Conservation (phyloP, 78 protist genomes). For the Dictyostelium capitatum region DNA sequence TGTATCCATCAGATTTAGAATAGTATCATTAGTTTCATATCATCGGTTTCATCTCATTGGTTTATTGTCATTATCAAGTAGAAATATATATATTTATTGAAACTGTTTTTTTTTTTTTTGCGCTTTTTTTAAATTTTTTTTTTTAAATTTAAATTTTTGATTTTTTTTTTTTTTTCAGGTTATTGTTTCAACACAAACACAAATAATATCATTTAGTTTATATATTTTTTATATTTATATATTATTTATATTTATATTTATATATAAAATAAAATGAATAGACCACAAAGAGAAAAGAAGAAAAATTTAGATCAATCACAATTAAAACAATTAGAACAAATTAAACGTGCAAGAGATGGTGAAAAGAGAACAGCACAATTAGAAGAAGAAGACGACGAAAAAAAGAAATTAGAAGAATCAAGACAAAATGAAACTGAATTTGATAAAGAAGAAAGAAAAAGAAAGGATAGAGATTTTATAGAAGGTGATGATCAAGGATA, state of each 20-base stretch:
- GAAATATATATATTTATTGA: too few species aligned
- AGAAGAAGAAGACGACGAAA: neutral
- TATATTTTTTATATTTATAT: neutral
- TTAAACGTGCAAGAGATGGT: conserved; percentile 48
- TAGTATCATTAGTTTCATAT: too few species aligned
- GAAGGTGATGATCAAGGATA: conserved; percentile 65
- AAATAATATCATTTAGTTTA: too few species aligned
- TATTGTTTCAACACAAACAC: too few species aligned
- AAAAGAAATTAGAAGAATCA: conserved; percentile 5
- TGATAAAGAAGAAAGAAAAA: conserved; percentile 42
- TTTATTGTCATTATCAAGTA: too few species aligned
- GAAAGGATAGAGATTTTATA: conserved; percentile 59
- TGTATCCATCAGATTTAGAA: too few species aligned
- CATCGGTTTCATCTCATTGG: too few species aligned
- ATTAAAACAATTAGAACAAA: conserved; percentile 25
- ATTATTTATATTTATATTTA: neutral
- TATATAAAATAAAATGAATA: conserved; percentile 1
- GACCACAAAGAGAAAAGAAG: conserved; percentile 25
- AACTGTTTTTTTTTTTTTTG: too few species aligned
- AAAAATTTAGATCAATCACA: neutral
- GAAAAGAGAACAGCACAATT: neutral
- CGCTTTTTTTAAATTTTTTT: too few species aligned
- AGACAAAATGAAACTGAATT: neutral
- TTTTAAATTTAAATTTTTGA: too few species aligned
- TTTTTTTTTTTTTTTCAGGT: too few species aligned